phyloP scores from a whole-genome alignment of 495 filamentous ascomycete genomes.

The Penicillium manginii region DNA sequence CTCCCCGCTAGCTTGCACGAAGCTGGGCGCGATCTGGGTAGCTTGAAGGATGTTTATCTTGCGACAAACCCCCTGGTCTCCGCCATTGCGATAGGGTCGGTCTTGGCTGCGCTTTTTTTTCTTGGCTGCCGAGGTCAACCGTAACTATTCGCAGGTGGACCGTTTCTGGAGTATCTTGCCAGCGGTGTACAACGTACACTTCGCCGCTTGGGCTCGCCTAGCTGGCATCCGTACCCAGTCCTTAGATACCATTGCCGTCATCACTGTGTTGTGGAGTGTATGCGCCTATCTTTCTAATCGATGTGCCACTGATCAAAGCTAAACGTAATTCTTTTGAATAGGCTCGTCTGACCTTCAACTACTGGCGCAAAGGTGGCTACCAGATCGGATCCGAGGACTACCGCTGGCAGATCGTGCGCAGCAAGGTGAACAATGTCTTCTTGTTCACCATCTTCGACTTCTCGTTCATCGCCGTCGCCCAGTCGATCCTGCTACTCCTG shows the following conservation, averaged over 20 bases:
- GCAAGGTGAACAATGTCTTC: slow-evolving; percentile 52
- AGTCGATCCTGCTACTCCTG: slow-evolving; percentile 69
- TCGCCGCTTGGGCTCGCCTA: slow-evolving; percentile 75
- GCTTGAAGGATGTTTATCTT: slow-evolving; percentile 71
- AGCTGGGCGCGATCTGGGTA: slow-evolving; percentile 56
- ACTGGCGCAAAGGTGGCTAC: slow-evolving; percentile 96
- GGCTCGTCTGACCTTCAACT: slow-evolving; percentile 90
- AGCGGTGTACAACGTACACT: slow-evolving; percentile 87
- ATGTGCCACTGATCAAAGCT: slow-evolving; percentile 1
- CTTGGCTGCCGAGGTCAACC: slow-evolving; percentile 76
- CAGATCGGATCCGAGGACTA: slow-evolving; percentile 89
- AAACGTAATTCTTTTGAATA: slow-evolving; percentile 29
- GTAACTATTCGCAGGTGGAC: slow-evolving; percentile 95
- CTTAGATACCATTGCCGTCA: slow-evolving; percentile 72
- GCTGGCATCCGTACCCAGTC: slow-evolving; percentile 70
- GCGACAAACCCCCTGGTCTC: slow-evolving; percentile 85
- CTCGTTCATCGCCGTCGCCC: slow-evolving; percentile 81
- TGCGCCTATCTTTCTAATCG: slow-evolving; percentile 29
- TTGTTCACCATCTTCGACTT: slow-evolving; percentile 85
- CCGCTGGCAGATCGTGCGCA: slow-evolving; percentile 69
- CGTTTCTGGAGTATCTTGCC: slow-evolving; percentile 89
- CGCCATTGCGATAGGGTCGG: slow-evolving; percentile 71
- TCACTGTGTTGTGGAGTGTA: slow-evolving; percentile 82
- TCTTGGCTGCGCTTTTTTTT: slow-evolving; percentile 73
- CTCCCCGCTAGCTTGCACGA: slow-evolving; percentile 66